These are phyloP conservation scores for Multifurca ochricompacta DNA, from an alignment of 768 basidiomycete species.

Conservation along the genomic window DNA sequence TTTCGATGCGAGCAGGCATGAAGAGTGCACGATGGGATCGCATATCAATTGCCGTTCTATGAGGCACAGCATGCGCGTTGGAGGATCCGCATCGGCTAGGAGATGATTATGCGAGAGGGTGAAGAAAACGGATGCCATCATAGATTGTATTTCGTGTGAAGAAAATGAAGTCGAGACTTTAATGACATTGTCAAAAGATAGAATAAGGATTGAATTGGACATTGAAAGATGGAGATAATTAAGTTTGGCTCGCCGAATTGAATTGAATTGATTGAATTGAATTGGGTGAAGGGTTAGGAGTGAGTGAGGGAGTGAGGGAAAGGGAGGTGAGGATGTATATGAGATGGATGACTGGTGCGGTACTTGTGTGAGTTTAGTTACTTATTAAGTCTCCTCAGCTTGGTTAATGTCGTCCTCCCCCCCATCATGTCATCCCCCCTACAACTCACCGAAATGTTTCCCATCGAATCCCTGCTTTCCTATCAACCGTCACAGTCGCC, in stretches of 20 bases:
- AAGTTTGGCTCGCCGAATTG: no score
- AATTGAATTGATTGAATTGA: no score
- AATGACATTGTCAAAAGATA: conserved; percentile 54
- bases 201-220: conserved; percentile 38
- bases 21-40: conserved; percentile 57
- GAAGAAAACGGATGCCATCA: conserved; percentile 21
- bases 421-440: no score
- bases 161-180: conserved; percentile 38
- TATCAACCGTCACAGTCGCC: neutral
- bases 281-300: no score
- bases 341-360: conserved; percentile 5
- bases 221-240: neutral
- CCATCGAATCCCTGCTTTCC: neutral
- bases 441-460: neutral
- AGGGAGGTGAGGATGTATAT: neutral
- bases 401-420: no score
- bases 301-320: no score
- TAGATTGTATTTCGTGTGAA: conserved; percentile 33
- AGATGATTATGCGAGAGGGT: neutral
- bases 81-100: neutral
- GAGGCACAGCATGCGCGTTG: conserved; percentile 37
- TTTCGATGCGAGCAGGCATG: conserved; percentile 69
- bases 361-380: neutral
- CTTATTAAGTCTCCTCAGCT: neutral
- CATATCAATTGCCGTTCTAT: conserved; percentile 48